Percentiles rank a stretch among this genome's conserved stretches.
phyloP scores from a whole-genome alignment of 768 basidiomycete species.

The Glaciozyma antarctica region DNA sequence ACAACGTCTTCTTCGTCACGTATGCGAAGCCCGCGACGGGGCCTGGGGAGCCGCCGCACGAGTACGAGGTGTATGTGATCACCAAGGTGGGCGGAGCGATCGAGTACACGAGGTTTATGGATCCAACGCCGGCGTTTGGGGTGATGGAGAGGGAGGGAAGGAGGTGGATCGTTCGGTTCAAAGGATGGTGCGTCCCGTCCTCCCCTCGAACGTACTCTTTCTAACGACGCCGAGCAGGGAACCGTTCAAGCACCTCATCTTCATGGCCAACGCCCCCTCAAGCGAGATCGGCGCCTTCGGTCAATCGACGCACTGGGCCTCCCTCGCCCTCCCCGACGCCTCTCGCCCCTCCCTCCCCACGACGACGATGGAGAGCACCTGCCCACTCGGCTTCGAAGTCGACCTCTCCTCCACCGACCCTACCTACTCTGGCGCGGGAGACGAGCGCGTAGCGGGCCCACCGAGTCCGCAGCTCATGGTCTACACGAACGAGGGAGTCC shows the following conservation, averaged over 20 bases:
- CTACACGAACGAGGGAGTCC: constrained; percentile 39
- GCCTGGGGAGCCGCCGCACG: constrained; percentile 34
- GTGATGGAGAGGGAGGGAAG: constrained; percentile 35
- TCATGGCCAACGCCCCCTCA: background rate
- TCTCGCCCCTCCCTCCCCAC: constrained; percentile 38
- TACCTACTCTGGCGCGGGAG: constrained; percentile 23
- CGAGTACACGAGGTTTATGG: constrained; percentile 27
- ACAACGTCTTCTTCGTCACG: constrained; percentile 41
- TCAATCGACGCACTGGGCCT: constrained; percentile 33
- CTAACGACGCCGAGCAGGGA: too few relatives aligned
- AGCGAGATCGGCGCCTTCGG: constrained; percentile 45
- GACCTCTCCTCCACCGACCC: constrained; percentile 38
- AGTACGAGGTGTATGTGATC: constrained; percentile 39
- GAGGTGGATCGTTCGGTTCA: constrained; percentile 13
- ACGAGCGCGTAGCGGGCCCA: constrained; percentile 37
- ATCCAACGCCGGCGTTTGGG: constrained; percentile 39
- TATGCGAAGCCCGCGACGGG: constrained; percentile 31
- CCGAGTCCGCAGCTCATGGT: constrained; percentile 38
- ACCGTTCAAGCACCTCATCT: background rate
- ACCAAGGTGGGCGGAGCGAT: background rate
- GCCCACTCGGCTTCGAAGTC: constrained; percentile 39
- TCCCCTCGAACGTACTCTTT: too few relatives aligned
- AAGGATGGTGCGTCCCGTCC: constrained; percentile 14
- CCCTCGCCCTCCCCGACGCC: constrained; percentile 39
- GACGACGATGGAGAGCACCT: constrained; percentile 38